Base-by-base conservation (phyloP, 768 basidiomycete species). In the Boletus huronensis region DNA sequence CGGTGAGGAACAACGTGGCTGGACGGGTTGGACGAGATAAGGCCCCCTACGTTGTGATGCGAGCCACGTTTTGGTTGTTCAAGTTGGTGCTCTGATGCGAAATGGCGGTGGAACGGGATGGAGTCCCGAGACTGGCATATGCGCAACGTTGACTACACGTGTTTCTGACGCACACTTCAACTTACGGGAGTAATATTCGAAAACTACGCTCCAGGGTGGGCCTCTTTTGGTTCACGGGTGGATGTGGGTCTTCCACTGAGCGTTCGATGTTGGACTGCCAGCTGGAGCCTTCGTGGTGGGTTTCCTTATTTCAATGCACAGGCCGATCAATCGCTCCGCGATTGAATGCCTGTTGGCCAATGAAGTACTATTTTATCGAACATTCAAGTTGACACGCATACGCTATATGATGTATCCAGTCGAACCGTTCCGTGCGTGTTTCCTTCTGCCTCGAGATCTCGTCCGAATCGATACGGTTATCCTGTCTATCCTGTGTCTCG, bases 141-240 rank as follows among this genome's bases (percentile, higher is more conserved):
- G 52, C 10, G 8, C 59, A 50, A 62, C 60, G 59, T 58, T 60
- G 54, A 50, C 21, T 28, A 60, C 59, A 62, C 59, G 59, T 60
- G 59, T 62, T 48, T 17, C n/a, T 46, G 58, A 61, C 52, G 51
- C n/a, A 45, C 28, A 19, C 42, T 11, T n/a, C 9, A 19, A 38
- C 36, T 38, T 38, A 19, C 5, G 29, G 28, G 17, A 4, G 42
- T 44, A 25, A 17, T 29, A 29, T 49, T 19, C 6, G 26, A 28
- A 14, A 19, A 14, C 19, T 0, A 16, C 23, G 17, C 23, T 25
- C 25, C 23, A 17, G 6, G 23, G 41, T 17, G 23, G 16, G 14
- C 41, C 7, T 11, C 25, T 3, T 6, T 26, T 43, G 42, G 29
- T 31, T 25, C 42, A 43, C 44, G 44, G 44, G 28, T 26, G 25